Evolutionary conservation across 768 basidiomycete genomes (phyloP).

Genomic region (Pseudohyphozyma bogoriensis): DNA sequence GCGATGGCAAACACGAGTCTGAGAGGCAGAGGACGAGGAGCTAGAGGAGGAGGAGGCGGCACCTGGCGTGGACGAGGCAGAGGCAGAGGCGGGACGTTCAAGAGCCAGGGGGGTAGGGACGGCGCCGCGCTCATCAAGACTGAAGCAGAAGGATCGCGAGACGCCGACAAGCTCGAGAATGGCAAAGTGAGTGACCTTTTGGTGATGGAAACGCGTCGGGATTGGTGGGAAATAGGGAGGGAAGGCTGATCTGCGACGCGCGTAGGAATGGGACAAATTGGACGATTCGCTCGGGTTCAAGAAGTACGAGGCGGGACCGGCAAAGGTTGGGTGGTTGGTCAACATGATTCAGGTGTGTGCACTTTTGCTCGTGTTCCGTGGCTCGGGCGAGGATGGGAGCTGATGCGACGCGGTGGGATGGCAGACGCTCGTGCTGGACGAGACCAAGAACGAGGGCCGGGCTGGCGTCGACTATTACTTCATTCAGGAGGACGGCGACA

Average conservation of each 20-base stretch:
- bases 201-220: not conserved
- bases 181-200: conserved; percentile 12
- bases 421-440: conserved; percentile 76
- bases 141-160: conserved; percentile 15
- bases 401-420: not conserved
- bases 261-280: conserved; percentile 55
- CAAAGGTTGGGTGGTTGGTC: conserved; percentile 83
- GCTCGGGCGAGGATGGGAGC: not conserved
- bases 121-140: conserved; percentile 30
- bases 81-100: conserved; percentile 11
- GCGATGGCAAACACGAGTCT: too few species aligned
- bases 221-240: not conserved
- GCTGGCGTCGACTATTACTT: conserved; percentile 95
- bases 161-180: conserved; percentile 15
- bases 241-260: not conserved
- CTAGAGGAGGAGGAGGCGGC: conserved; percentile 19
- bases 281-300: conserved; percentile 88
- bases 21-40: not conserved
- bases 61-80: conserved; percentile 9
- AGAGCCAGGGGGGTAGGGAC: conserved; percentile 19
- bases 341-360: conserved; percentile 98
- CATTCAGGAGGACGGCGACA: conserved; percentile 88
- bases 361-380: conserved; percentile 28
- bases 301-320: conserved; percentile 64
- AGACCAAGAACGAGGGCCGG: conserved; percentile 70